Percentiles rank a stretch among this genome's conserved stretches.
Conservation (phyloP, 1,284 basidiomycete species). For the Heterobasidion irregulare region DNA sequence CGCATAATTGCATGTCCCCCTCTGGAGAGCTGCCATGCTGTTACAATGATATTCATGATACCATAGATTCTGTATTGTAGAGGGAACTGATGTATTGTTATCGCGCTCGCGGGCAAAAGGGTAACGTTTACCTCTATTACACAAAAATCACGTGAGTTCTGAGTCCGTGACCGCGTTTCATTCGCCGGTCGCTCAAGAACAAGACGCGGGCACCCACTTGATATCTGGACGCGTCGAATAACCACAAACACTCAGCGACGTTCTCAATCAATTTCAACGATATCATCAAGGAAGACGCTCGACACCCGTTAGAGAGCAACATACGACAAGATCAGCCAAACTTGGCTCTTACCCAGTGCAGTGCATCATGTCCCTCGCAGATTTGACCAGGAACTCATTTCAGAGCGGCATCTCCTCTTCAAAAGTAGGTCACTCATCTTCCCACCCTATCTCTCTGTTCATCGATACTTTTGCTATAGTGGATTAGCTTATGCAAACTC, state of each 20-base stretch:
- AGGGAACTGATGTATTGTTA: too few species aligned
- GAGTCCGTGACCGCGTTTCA: background rate
- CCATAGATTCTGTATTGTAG: too few species aligned
- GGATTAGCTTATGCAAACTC: constrained; percentile 54
- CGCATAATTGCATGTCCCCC: background rate
- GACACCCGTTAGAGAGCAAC: too few species aligned
- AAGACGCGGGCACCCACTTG: too few species aligned
- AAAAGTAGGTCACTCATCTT: constrained; percentile 35
- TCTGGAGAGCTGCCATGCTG: background rate
- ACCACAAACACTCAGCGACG: too few species aligned
- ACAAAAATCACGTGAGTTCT: background rate
- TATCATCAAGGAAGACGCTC: too few species aligned
- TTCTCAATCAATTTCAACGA: too few species aligned
- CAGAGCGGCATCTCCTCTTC: constrained; percentile 52
- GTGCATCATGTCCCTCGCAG: constrained; percentile 41
- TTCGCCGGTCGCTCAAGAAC: background rate
- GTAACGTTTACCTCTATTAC: too few species aligned
- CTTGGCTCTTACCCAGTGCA: background rate
- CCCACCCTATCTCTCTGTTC: background rate
- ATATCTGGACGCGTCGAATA: too few species aligned
- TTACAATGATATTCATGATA: too few species aligned
- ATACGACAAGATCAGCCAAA: too few species aligned
- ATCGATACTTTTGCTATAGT: constrained; percentile 29
- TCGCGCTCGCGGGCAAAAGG: too few species aligned
- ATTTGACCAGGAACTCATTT: constrained; percentile 62